Conservation (phyloP, 768 basidiomycete genomes). For the Boletales sp. region DNA sequence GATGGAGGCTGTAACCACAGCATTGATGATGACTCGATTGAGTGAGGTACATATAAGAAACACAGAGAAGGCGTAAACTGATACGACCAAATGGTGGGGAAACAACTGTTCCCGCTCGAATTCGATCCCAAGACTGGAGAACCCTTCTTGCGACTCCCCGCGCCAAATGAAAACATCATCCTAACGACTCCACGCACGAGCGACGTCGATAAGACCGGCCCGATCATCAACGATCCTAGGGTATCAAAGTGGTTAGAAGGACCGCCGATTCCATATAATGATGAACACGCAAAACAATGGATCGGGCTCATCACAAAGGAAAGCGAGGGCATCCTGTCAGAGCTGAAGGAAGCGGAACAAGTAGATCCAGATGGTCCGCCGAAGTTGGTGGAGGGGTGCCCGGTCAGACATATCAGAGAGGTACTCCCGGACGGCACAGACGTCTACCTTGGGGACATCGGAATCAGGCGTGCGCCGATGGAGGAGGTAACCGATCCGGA, state of each 20-base stretch:
- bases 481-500: constrained; percentile 35
- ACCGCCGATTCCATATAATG: constrained; percentile 53
- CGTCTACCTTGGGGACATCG: constrained; percentile 44
- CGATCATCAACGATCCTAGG: constrained; percentile 46
- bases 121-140: constrained; percentile 43
- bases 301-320: constrained; percentile 16
- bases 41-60: too few species aligned
- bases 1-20: background rate
- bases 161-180: constrained; percentile 51
- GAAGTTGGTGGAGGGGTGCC: constrained; percentile 41
- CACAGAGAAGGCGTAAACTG: background rate
- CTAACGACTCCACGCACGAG: constrained; percentile 53
- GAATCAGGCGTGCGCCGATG: constrained; percentile 21
- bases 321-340: constrained; percentile 19
- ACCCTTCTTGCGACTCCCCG: constrained; percentile 51
- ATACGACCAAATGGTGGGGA: constrained; percentile 11
- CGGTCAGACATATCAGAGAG: constrained; percentile 51
- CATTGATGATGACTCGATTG: too few species aligned
- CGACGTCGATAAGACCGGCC: constrained; percentile 37
- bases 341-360: constrained; percentile 15
- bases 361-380: constrained; percentile 18
- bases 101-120: constrained; percentile 38
- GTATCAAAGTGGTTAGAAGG: constrained; percentile 44
- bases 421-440: constrained; percentile 53
- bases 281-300: constrained; percentile 40